phyloP scores from a whole-genome alignment of 192 early-diverging fungal species.

The Paraglomus occultum region DNA sequence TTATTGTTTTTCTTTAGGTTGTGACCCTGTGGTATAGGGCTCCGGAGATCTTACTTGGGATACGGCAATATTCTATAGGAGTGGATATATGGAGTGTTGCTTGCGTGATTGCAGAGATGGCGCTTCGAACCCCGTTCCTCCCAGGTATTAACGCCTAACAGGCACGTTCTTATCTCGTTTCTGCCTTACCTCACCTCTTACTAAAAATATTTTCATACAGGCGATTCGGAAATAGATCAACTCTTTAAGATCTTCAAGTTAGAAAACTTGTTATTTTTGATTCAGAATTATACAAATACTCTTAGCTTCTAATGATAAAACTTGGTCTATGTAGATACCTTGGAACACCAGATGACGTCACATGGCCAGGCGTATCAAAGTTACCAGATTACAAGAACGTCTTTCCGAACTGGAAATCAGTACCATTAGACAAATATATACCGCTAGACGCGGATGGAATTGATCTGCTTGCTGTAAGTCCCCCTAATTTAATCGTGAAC shows the following conservation, averaged over 20 bases:
- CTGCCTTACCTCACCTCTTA: no score
- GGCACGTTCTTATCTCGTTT: not conserved
- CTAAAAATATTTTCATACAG: conserved; percentile 30
- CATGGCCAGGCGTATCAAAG: conserved; percentile 73
- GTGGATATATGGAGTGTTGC: conserved; percentile 99
- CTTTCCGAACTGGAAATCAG: conserved; percentile 72
- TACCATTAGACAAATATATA: conserved; percentile 48
- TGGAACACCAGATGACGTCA: conserved; percentile 76
- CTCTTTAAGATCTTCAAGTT: conserved; percentile 86
- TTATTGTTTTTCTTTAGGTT: conserved; percentile 48
- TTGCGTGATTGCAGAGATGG: conserved; percentile 98
- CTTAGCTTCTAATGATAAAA: conserved; percentile 57
- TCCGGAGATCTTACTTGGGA: conserved; percentile 93
- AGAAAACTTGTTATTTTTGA: not conserved
- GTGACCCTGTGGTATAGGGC: conserved; percentile 95
- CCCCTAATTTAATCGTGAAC: no score
- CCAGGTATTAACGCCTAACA: conserved; percentile 54
- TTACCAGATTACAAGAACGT: conserved; percentile 80
- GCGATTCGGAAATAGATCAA: conserved; percentile 90
- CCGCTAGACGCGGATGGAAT: conserved; percentile 66
- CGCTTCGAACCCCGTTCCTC: conserved; percentile 73
- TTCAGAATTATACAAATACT: not conserved
- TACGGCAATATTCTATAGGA: conserved; percentile 83
- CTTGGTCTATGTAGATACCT: conserved; percentile 84
- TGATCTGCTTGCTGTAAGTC: conserved; percentile 57